Evolutionary conservation across 2,329 filamentous ascomycete genomes (phyloP), one percentile per base, ranked within the genome.

Genomic region (Aphanoascus verrucosus): DNA sequence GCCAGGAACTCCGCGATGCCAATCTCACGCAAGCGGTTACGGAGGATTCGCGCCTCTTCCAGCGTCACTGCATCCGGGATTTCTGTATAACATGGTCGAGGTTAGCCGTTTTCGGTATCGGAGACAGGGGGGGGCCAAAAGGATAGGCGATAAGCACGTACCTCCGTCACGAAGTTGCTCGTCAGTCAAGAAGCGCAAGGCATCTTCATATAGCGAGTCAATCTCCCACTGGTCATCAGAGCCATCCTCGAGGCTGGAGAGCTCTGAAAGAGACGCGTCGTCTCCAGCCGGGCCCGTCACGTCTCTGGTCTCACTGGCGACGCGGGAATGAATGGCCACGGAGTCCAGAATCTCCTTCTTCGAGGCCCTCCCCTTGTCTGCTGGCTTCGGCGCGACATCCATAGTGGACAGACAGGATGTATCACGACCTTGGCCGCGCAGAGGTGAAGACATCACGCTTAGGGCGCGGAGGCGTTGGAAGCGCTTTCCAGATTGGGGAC

Each of bases 1-100:
- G 81, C 75, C 64, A 87, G 82, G 67, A 96, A 94, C 56, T 84
- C 78, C 56, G 81, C 78, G 19, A 86, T 85, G n/a, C 90, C 90
- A 57, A 89, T 75, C 50, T 81, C 76, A 64, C 85, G 85, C 55
- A 95, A 76, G 58, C 85, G 78, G 61, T 83, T 78, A 59, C 86
- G 82, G 65, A 83, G 85, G 15, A 75, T 73, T 55, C 78, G 73
- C 23, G 85, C 81, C 70, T 94, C 85, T 58, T 86, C 80, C 9
- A 81, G 74, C 1, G 82, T 82, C 69, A 84, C 87, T 23, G 72
- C 71, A 55, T 77, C 77, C 37, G 78, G 67, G n/a, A 70, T 66
- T 68, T 62, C 49, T 53, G 54, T 44, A 50, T 40, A 40, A 32
- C 42, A 15, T 11, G 17, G 15, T 15, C 38, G n/a, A 23, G 20